Percentiles rank a stretch among this genome's conserved stretches.
phyloP scores from a whole-genome alignment of 2,329 filamentous ascomycete genomes.

The Botrytis squamosa region DNA sequence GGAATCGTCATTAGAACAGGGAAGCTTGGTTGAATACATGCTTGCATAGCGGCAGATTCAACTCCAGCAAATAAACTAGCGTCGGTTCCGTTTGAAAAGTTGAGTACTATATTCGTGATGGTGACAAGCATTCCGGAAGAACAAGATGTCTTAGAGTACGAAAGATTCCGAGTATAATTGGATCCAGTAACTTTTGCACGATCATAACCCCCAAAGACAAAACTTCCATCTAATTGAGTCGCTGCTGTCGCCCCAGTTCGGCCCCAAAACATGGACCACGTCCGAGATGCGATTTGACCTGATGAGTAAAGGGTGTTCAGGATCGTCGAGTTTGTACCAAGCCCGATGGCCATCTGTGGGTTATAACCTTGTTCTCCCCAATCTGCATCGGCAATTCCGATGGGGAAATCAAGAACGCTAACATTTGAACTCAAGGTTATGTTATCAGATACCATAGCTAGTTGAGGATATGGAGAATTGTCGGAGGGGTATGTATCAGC shows the following conservation, averaged over 20 bases:
- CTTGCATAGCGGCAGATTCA: not conserved
- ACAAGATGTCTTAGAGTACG: not conserved
- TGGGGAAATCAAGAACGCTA: not conserved
- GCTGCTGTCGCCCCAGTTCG: slow-evolving; percentile 1
- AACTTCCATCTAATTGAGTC: not conserved
- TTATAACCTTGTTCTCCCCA: slow-evolving; percentile 20
- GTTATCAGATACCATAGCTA: not conserved
- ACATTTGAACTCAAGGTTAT: slow-evolving; percentile 5
- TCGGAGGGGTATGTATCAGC: not conserved
- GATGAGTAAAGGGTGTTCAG: slow-evolving; percentile 4
- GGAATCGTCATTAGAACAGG: slow-evolving; percentile 10
- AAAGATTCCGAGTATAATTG: slow-evolving; percentile 4
- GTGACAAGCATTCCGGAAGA: slow-evolving; percentile 12
- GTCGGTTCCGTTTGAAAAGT: slow-evolving; percentile 19
- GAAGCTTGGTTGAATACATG: slow-evolving; percentile 13
- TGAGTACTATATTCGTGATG: slow-evolving; percentile 15
- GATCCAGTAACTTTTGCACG: slow-evolving; percentile 7
- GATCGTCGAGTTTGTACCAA: slow-evolving; percentile 12
- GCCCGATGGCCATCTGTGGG: slow-evolving; percentile 14
- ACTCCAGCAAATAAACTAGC: slow-evolving; percentile 2
- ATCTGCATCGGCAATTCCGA: slow-evolving; percentile 11
- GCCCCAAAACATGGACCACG: slow-evolving; percentile 17
- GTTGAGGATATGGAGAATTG: not conserved
- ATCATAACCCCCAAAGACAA: slow-evolving; percentile 17
- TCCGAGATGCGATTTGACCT: slow-evolving; percentile 13